Evolutionary conservation across 192 early-diverging fungal species (phyloP), one percentile per base, ranked within the genome.

Genomic region (Coemansia sp.): DNA sequence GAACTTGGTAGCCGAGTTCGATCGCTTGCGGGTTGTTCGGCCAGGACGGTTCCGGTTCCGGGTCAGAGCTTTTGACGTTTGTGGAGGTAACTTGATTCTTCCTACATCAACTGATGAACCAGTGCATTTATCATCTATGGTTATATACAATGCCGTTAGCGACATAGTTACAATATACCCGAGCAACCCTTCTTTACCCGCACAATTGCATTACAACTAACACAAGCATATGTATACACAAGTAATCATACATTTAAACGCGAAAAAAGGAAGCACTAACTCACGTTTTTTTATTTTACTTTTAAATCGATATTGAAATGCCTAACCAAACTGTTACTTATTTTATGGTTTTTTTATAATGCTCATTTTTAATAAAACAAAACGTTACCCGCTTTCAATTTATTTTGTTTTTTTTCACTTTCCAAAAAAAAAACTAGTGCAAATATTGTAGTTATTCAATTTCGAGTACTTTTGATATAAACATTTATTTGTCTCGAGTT

Each of bases 11-110:
- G 45, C 41, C 14, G 50, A 15, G 13, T 75, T 68, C 26, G 15
- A 39, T 1, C 13, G 17, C 1, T 46, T 75, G 9, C 24, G 18
- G 24, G 43, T 64, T 5, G 30, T 26, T 11, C 44, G 53, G 4
- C 22, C 72, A 3, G 72, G 72, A 0, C 6, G 19, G 1, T 75
- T 60, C 33, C 57, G 64, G 28, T 37, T 75, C 14, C 60, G 53
- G 5, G 43, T 49, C 8, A 46, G 56, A 18, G 40, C 58, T 32
- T 68, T 67, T 23, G 54, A 64, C 30, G 44, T 75, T 9, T 42
- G 52, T 15, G 41, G 53, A 8, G 28, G 54, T 3, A 25, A 39
- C 5, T 15, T 39, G 11, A 50, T 49, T 17, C 24, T 71, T 2
- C 37, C 55, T n/a, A 26, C 50, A 4, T 17, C n/a, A n/a, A n/a